phyloP scores from a whole-genome alignment of 176 grass and related monocot species.

The bread wheat (Triticum aestivum) region IWGSC_CS_RefSeq_v2.1 NC_057803.1:63027726-63028225 shows the following conservation, averaged over 20 bases:
- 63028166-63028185: slow-evolving; percentile 80
- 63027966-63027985: slow-evolving; percentile 91
- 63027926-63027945: slow-evolving; percentile 67
- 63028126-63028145: slow-evolving; percentile 84
- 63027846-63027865: slow-evolving; percentile 79
- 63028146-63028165: slow-evolving; percentile 48
- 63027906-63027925: slow-evolving; percentile 67
- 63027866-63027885: slow-evolving; percentile 63
- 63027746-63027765: slow-evolving; percentile 75
- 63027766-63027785: slow-evolving; percentile 68
- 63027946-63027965: slow-evolving; percentile 61
- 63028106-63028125: slow-evolving; percentile 93
- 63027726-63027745: slow-evolving; percentile 77
- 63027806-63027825: slow-evolving; percentile 97
- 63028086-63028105: slow-evolving; percentile 82
- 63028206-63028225: slow-evolving; percentile 76
- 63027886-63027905: slow-evolving; percentile 57
- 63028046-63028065: background rate
- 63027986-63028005: slow-evolving; percentile 68
- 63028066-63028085: slow-evolving; percentile 64
- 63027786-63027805: slow-evolving; percentile 84
- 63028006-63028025: background rate
- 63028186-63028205: slow-evolving; percentile 83
- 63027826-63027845: slow-evolving; percentile 91
- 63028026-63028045: background rate